A percentile compares a stretch with the other conserved stretches of the same genome.
Conservation (phyloP, 139 green algal species). For the Chlamydomonas incerta region DNA sequence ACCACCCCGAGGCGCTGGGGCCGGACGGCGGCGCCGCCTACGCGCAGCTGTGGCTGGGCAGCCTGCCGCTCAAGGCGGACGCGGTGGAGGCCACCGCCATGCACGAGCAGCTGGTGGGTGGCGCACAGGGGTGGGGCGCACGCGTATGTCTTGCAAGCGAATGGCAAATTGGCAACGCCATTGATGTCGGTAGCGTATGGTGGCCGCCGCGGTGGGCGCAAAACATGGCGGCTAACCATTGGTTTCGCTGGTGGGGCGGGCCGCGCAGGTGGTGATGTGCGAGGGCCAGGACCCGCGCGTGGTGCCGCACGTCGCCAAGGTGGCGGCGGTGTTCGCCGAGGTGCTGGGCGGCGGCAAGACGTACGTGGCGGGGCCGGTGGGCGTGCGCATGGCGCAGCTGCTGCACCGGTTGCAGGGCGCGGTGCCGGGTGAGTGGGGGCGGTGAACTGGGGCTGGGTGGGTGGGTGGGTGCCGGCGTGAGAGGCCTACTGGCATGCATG, state of each 20-base stretch:
- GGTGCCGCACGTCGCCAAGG: slow-evolving; percentile 66
- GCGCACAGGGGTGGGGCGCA: too few relatives aligned
- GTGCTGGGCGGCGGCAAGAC: slow-evolving; percentile 55
- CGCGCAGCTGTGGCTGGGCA: slow-evolving; percentile 62
- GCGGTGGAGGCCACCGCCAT: slow-evolving; percentile 74
- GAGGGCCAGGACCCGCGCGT: slow-evolving; percentile 62
- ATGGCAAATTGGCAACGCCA: too few relatives aligned
- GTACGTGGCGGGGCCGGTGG: slow-evolving; percentile 47
- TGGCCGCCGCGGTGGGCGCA: too few relatives aligned
- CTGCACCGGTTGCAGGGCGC: slow-evolving; percentile 44
- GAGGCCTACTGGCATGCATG: background rate
- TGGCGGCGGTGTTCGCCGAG: slow-evolving; percentile 52
- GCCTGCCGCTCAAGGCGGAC: slow-evolving; percentile 79
- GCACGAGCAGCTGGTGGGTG: slow-evolving; percentile 83
- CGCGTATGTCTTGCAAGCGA: too few relatives aligned
- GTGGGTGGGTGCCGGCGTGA: background rate
- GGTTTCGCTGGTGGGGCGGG: too few relatives aligned
- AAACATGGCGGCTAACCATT: too few relatives aligned
- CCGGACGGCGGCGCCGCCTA: slow-evolving; percentile 41
- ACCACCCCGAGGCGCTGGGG: slow-evolving; percentile 56
- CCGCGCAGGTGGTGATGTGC: slow-evolving; percentile 54
- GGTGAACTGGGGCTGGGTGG: background rate
- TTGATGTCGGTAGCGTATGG: too few relatives aligned
- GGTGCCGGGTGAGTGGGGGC: slow-evolving; percentile 26
- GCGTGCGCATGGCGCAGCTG: slow-evolving; percentile 44